These are phyloP conservation scores for Brachypodium distachyon DNA, from an alignment of 202 grass and related monocot genomes.

Conservation along the genomic window DNA sequence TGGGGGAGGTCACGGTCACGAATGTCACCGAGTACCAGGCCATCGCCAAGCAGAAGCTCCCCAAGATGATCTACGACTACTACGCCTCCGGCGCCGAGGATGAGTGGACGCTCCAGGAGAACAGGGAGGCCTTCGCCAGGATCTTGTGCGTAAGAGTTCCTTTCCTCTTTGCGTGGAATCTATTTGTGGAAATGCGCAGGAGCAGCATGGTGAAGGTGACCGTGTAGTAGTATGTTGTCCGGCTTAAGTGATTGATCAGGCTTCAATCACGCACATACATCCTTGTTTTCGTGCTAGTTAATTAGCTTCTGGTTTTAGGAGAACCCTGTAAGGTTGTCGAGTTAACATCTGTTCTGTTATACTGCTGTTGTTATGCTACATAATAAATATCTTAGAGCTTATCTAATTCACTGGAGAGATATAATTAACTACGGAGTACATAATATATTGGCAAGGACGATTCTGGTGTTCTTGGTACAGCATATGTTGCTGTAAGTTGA, in stretches of 20 bases:
- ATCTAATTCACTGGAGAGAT: not conserved
- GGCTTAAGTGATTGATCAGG: not conserved
- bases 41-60: slow-evolving; percentile 88
- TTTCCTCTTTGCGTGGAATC: not conserved
- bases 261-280: not conserved
- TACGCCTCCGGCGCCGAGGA: slow-evolving; percentile 92
- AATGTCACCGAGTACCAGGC: slow-evolving; percentile 94
- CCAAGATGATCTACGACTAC: slow-evolving; percentile 91
- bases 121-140: slow-evolving; percentile 79
- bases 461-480: not conserved
- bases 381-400: not conserved
- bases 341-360: not conserved
- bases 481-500: not conserved
- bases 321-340: not conserved
- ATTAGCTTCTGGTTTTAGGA: not conserved
- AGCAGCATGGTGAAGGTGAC: not conserved
- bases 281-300: not conserved
- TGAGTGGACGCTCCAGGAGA: slow-evolving; percentile 89
- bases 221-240: not conserved
- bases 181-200: not conserved
- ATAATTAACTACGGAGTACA: not conserved
- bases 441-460: not conserved
- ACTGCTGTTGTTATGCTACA: not conserved
- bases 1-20: slow-evolving; percentile 79
- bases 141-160: slow-evolving; percentile 48